A percentile compares a stretch with the other conserved stretches of the same genome.
These are phyloP conservation scores for Aspergillus flavus DNA, from an alignment of 2,329 filamentous ascomycete species.

Conservation along the genomic window DNA sequence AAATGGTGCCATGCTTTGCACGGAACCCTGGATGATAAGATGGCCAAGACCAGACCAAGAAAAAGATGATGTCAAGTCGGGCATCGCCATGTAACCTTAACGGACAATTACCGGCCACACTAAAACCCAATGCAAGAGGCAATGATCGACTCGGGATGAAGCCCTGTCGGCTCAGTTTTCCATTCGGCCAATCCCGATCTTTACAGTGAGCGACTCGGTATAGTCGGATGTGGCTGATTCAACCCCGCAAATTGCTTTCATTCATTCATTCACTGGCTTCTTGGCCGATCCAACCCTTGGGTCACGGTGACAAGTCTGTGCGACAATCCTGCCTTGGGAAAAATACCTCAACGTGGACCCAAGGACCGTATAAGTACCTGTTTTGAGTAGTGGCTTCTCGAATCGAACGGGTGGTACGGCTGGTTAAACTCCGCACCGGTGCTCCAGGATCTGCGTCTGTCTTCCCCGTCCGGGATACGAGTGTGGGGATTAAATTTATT, in stretches of 20 bases:
- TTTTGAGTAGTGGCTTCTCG: neutral
- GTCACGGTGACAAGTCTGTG: neutral
- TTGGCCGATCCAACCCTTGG: conserved; percentile 3
- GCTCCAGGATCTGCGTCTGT: conserved; percentile 14
- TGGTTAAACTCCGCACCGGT: neutral
- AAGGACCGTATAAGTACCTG: neutral
- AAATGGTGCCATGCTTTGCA: neutral
- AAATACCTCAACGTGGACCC: conserved; percentile 4
- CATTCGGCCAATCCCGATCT: neutral
- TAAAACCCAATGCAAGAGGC: neutral
- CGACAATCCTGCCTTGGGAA: neutral
- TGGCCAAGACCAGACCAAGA: neutral
- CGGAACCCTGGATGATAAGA: neutral
- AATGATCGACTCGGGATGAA: neutral
- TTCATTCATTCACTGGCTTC: neutral
- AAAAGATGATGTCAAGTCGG: neutral
- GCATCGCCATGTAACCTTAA: neutral
- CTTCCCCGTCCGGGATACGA: conserved; percentile 16
- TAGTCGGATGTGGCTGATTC: neutral
- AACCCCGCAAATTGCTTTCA: neutral
- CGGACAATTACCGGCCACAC: neutral
- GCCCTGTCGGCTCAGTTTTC: neutral
- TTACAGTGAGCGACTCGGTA: neutral
- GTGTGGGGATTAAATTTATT: conserved; percentile 6
- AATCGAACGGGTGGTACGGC: neutral